Evolutionary conservation across 2,329 filamentous ascomycete species (phyloP), one percentile per base, ranked within the genome.

Genomic region (Colletotrichum zoysiae): DNA sequence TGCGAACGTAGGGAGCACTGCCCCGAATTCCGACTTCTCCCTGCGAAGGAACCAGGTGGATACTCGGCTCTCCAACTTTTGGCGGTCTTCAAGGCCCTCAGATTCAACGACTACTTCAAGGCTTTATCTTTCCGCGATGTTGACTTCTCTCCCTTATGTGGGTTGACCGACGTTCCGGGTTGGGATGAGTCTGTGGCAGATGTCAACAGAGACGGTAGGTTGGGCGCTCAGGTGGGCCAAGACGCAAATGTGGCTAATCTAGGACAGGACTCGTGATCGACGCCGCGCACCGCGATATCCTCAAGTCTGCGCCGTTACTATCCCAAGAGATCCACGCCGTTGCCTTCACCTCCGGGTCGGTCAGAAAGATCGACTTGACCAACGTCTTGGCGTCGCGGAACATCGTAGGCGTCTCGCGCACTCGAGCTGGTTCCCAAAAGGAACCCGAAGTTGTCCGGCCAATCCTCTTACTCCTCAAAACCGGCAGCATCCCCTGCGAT

Each of bases 71-170:
- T 87, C 48, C 88, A 90, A 76, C 80, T 90, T 3, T 78, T 90
- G n/a, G 88, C 88, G 12, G 84, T 89, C 1, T 84, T 89, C 74
- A 84, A 87, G 5, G 86, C 88, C 1, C 78, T 89, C 70, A 83
- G 88, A 12, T 90, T 88, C 76, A 90, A 90, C 65, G 88, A 87
- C 74, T 89, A 86, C 75, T 89, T 90, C 78, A 87, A 86, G 70
- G 86, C 87, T 0, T 78, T 90, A n/a, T 89, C 86, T 1, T 88
- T 90, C 73, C 78, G 81, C 12, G 83, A 86, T 64, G 82, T 89
- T 18, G 85, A 89, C 73, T 80, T 90, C 26, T 84, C 83, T 1
- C 78, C 76, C 20, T 78, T 86, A 1, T 78, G 80, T 51, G 79
- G 80, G 44, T 75, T 77, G 42, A 82, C 82, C 58, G 88, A 89